These are phyloP conservation scores for sunflower (Helianthus annuus) DNA, from an alignment of 129 eudicot species.

Conservation along the genomic window DNA sequence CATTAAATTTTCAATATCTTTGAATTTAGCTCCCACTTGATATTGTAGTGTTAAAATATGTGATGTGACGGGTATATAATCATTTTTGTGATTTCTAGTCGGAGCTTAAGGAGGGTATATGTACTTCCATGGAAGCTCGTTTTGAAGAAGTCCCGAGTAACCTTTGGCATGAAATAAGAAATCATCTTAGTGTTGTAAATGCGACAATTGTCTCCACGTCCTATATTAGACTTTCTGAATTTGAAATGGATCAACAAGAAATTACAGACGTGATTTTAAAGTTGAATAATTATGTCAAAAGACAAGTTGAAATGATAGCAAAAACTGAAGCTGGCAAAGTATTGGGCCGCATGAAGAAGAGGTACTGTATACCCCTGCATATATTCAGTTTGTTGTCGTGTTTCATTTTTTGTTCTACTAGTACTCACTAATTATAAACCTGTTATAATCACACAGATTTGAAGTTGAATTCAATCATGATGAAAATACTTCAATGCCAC, in stretches of 20 bases:
- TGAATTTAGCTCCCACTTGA: too few relatives aligned
- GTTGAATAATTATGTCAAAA: conserved; percentile 67
- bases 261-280: conserved; percentile 66
- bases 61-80: too few relatives aligned
- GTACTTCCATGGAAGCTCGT: conserved; percentile 63
- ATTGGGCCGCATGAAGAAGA: conserved; percentile 89
- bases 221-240: conserved; percentile 71
- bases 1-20: too few relatives aligned
- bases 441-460: conserved; percentile 52
- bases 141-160: conserved; percentile 82
- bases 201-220: conserved; percentile 62
- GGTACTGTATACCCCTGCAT: conserved; percentile 32
- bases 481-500: conserved; percentile 95
- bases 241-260: conserved; percentile 72
- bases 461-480: conserved; percentile 68
- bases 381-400: too few relatives aligned
- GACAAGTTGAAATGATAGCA: conserved; percentile 80
- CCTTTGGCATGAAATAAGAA: conserved; percentile 94
- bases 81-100: too few relatives aligned
- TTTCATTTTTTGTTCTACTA: neutral
- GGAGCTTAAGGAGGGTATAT: too few relatives aligned
- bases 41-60: too few relatives aligned
- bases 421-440: neutral
- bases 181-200: conserved; percentile 72
- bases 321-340: conserved; percentile 90